These are phyloP conservation scores for Uronychia binucleata DNA, from an alignment of 73 alveolate species.

Conservation along the genomic window DNA sequence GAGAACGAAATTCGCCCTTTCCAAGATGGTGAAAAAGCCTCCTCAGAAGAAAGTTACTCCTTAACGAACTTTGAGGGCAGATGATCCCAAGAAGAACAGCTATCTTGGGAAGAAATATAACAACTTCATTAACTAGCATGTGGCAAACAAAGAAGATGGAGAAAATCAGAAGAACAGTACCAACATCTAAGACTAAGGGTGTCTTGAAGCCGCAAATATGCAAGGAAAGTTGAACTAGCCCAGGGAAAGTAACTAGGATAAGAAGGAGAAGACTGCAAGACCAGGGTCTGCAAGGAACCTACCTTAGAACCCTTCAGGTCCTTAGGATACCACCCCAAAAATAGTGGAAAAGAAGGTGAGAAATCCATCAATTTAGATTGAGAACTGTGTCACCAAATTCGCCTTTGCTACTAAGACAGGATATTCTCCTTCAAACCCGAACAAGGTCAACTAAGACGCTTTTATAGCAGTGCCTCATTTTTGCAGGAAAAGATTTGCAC, in stretches of 20 bases:
- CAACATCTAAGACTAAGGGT: neutral
- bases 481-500: slow-evolving; percentile 62
- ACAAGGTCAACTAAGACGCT: slow-evolving; percentile 86
- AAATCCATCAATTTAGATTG: neutral
- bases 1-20: neutral
- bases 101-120: neutral
- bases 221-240: neutral
- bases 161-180: neutral
- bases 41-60: neutral
- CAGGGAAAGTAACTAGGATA: neutral
- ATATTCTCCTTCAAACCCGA: slow-evolving; percentile 75
- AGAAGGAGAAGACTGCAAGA: neutral
- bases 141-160: neutral
- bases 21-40: neutral
- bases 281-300: neutral
- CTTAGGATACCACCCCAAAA: neutral
- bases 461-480: slow-evolving; percentile 84
- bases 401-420: slow-evolving; percentile 74
- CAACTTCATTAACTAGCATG: neutral
- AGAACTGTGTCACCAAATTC: slow-evolving; percentile 59
- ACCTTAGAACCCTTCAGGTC: no score
- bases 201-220: neutral
- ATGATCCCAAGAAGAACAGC: neutral
- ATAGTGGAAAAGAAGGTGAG: neutral
- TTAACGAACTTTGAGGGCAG: neutral